Evolutionary conservation across 129 eudicot genomes (phyloP).

Genomic region (Chrysanthemum makinoi): DNA sequence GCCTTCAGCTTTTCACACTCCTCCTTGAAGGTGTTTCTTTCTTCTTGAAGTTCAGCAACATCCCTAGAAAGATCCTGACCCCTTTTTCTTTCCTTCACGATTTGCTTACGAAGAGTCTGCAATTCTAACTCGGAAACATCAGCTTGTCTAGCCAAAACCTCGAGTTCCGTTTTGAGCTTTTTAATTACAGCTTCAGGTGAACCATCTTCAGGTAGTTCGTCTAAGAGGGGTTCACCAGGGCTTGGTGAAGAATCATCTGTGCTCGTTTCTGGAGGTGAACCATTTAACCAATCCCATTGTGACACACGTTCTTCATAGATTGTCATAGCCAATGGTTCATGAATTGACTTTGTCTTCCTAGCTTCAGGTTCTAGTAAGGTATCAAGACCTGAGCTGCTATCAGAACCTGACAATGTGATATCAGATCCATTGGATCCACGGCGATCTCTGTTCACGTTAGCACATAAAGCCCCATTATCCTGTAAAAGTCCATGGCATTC

Average conservation of each 20-base stretch:
- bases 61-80: constrained; percentile 78
- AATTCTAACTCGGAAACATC: constrained; percentile 79
- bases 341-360: constrained; percentile 29
- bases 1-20: constrained; percentile 59
- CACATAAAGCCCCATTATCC: constrained; percentile 46
- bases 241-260: constrained; percentile 73
- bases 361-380: constrained; percentile 44
- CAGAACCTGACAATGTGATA: constrained; percentile 73
- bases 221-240: constrained; percentile 43
- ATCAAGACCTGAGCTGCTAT: constrained; percentile 60
- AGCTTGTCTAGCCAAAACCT: constrained; percentile 62
- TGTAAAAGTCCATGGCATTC: constrained; percentile 22
- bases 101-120: constrained; percentile 82
- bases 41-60: constrained; percentile 58
- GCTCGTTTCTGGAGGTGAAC: constrained; percentile 57
- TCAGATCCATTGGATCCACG: constrained; percentile 77
- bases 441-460: constrained; percentile 22
- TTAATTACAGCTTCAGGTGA: constrained; percentile 47
- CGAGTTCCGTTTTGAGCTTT: constrained; percentile 64
- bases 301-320: constrained; percentile 44
- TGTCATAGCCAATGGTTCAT: constrained; percentile 30
- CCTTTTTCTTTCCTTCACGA: constrained; percentile 81
- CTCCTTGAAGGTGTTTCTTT: constrained; percentile 59
- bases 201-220: constrained; percentile 40
- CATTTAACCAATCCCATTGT: constrained; percentile 75